phyloP scores from a whole-genome alignment of 192 early-diverging fungal genomes.

The Backusella tarrabulga region DNA sequence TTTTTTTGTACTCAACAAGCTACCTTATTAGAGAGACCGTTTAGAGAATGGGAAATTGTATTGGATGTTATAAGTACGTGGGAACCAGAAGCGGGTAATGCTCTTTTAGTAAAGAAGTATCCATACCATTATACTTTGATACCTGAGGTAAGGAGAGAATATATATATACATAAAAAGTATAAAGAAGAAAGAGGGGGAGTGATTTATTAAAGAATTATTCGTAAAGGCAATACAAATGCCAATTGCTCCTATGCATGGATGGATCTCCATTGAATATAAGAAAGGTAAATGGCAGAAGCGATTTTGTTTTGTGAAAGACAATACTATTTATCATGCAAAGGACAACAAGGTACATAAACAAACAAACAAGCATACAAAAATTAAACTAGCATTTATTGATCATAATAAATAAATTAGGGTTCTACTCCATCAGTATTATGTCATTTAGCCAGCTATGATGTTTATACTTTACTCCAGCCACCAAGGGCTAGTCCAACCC shows the following conservation, averaged over 20 bases:
- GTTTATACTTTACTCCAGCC: slow-evolving; percentile 72
- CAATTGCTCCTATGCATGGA: slow-evolving; percentile 44
- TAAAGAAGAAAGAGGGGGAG: slow-evolving; percentile 4
- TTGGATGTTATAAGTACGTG: slow-evolving; percentile 82
- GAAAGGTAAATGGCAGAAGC: slow-evolving; percentile 82
- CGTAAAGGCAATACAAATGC: slow-evolving; percentile 20
- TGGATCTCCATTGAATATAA: slow-evolving; percentile 72
- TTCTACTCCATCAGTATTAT: slow-evolving; percentile 29
- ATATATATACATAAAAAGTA: neutral
- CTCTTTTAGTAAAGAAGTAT: slow-evolving; percentile 75
- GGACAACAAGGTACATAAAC: slow-evolving; percentile 56
- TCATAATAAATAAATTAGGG: neutral
- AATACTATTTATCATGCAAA: slow-evolving; percentile 66
- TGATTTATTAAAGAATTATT: neutral
- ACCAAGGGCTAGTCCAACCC: slow-evolving; percentile 70
- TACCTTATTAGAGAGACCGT: slow-evolving; percentile 67
- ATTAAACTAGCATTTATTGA: slow-evolving; percentile 1
- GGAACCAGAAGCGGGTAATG: slow-evolving; percentile 75
- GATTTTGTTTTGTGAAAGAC: slow-evolving; percentile 67
- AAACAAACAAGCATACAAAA: slow-evolving; percentile 28
- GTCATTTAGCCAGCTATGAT: slow-evolving; percentile 70
- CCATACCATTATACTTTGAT: slow-evolving; percentile 56
- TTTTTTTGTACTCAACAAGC: neutral
- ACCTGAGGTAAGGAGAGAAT: slow-evolving; percentile 42
- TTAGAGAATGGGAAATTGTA: slow-evolving; percentile 89